Evolutionary conservation across 192 early-diverging fungal species (phyloP).

Genomic region (Neocallimastix lanati): DNA sequence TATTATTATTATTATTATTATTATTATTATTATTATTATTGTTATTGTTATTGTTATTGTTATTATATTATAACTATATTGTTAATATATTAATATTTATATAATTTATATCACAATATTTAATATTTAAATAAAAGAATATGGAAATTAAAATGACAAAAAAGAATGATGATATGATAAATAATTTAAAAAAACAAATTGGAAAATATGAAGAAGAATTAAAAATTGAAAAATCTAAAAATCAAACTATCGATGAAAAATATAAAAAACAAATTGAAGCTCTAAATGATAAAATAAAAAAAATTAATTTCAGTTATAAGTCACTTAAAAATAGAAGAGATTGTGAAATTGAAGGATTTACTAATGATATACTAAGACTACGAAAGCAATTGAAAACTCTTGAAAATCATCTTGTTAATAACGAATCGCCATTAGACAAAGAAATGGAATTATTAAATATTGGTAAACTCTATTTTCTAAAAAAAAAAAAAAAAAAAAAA

Average conservation of each 20-base stretch:
- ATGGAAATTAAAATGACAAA: constrained; percentile 16
- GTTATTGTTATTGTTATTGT: too few species aligned
- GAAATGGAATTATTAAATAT: not conserved
- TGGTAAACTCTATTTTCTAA: not conserved
- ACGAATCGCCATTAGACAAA: not conserved
- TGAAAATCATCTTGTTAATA: not conserved
- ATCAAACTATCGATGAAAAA: constrained; percentile 8
- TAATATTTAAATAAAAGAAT: too few species aligned
- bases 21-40: too few species aligned
- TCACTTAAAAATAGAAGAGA: constrained; percentile 28
- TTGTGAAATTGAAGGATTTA: constrained; percentile 48
- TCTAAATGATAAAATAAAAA: constrained; percentile 14
- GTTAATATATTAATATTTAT: too few species aligned
- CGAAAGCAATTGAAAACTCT: constrained; percentile 22
- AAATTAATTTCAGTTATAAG: constrained; percentile 16
- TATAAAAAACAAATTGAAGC: constrained; percentile 8
- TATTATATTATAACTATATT: too few species aligned
- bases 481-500: too few species aligned
- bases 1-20: too few species aligned
- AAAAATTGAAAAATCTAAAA: constrained; percentile 3
- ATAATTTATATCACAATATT: too few species aligned
- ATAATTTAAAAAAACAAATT: constrained; percentile 14
- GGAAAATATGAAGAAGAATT: constrained; percentile 15
- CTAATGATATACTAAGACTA: constrained; percentile 33
- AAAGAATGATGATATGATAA: constrained; percentile 13